Base-by-base conservation (phyloP, 306 rosid species). In the Acacia acuminata region DNA sequence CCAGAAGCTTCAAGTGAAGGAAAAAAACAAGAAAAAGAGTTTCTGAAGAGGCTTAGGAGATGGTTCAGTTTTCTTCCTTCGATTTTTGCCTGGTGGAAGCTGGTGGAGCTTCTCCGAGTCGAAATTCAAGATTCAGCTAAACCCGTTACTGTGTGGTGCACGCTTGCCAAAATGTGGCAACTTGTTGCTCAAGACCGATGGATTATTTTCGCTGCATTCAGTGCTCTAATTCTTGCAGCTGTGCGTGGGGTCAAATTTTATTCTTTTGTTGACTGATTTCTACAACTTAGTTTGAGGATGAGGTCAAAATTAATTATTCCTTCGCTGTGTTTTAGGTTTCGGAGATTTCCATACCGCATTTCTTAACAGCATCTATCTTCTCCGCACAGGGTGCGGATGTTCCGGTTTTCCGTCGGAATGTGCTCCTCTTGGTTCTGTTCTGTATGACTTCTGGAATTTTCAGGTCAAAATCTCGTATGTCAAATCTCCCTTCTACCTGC, bases 391-490 rank as follows among this genome's bases (percentile, higher is more conserved):
- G 93, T 85, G 92, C 96, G 43, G 86, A 96, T 11, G 73, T 93
- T 66, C 25, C 88, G 22, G 94, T 93, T 75, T 93, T 96, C 76
- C 93, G 81, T 38, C 82, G 90, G 79, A 93, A 96, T 83, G 99
- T 96, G 85, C 89, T 80, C 60, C 75, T 92, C 58, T 84, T 96
- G 93, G 85, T 92, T 89, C 65, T 88, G 69, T 68, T 96, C 50
- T 96, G 98, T 85, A 51, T 89, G 71, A 85, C 77, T 75, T 91
- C 99, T 20, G 99, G 98, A 93, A 92, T 96, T 81, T 93, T 93
- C 99, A 93, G 99, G 99, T 96, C 93, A n/a, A 90, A 92, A 92
- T 93, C 96, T 96, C 93, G 99, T 93, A 96, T 92, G 94, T 90
- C 94, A 47, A 79, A 82, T 87, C 82, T 84, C 94, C 89, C 91